A percentile compares a stretch with the other conserved stretches of the same genome.
These are phyloP conservation scores for Mimosa bimucronata DNA, from an alignment of 306 rosid species.

Conservation along the genomic window DNA sequence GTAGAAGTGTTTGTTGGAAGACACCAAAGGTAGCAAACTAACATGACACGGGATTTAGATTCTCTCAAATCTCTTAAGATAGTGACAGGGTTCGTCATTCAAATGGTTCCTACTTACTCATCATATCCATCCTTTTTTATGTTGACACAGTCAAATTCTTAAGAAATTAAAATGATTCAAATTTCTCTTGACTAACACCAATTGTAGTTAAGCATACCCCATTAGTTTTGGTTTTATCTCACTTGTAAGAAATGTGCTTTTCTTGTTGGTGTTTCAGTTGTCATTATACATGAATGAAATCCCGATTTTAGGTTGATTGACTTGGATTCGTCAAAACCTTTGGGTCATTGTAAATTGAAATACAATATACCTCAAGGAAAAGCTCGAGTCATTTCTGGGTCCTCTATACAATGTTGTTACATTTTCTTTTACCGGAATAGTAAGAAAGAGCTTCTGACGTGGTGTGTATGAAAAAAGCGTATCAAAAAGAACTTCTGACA, in stretches of 20 bases:
- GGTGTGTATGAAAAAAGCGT: too few relatives aligned
- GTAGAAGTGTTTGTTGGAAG: slow-evolving; percentile 37
- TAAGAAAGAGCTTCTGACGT: not conserved
- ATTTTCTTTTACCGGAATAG: not conserved
- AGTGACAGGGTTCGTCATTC: not conserved
- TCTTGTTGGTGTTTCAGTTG: slow-evolving; percentile 9
- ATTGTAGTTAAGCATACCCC: slow-evolving; percentile 19
- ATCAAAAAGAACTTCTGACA: too few relatives aligned
- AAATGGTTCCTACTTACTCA: not conserved
- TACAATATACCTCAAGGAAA: not conserved
- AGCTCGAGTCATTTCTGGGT: not conserved
- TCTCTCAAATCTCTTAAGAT: not conserved
- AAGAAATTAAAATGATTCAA: not conserved
- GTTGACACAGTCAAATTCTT: not conserved
- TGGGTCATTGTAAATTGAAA: not conserved
- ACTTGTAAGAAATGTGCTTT: not conserved
- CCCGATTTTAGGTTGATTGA: not conserved
- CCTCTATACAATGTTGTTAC: not conserved
- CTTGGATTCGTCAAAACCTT: not conserved
- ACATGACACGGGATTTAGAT: slow-evolving; percentile 28
- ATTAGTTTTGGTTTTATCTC: slow-evolving; percentile 22
- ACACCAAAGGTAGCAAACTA: slow-evolving; percentile 40
- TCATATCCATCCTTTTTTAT: not conserved
- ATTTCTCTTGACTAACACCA: slow-evolving; percentile 35
- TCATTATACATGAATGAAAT: slow-evolving; percentile 39